Conservation (phyloP, 2,329 filamentous ascomycete species). For the Beauveria pseudobassiana region DNA sequence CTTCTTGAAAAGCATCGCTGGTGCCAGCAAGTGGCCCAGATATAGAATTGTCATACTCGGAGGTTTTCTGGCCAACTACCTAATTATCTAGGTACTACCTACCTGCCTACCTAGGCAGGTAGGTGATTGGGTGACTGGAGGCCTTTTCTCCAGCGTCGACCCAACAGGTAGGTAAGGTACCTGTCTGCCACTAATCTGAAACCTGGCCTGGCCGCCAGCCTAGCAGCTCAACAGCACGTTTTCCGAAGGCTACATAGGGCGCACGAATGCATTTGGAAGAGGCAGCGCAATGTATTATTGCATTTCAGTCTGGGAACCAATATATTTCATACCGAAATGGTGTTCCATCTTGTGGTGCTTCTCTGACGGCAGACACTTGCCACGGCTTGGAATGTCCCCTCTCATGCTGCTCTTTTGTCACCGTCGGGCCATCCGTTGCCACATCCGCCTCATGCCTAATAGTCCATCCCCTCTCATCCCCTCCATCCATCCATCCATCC, state of each 20-base stretch:
- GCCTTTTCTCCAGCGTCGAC: too few relatives aligned
- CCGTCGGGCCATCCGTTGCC: conserved; percentile 3
- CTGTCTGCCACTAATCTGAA: too few relatives aligned
- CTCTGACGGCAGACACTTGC: not conserved
- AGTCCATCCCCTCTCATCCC: conserved; percentile 8
- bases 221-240: not conserved
- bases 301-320: not conserved
- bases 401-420: not conserved
- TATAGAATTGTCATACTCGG: not conserved
- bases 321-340: not conserved
- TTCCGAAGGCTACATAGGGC: not conserved
- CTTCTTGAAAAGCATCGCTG: not conserved
- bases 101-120: not conserved
- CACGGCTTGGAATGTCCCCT: not conserved
- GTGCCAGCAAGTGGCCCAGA: not conserved
- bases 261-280: not conserved
- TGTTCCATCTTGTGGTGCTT: not conserved
- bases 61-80: not conserved
- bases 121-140: not conserved
- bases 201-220: not conserved
- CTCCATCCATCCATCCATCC: conserved; percentile 6
- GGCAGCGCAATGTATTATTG: not conserved
- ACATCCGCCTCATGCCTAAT: conserved; percentile 6
- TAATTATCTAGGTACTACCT: not conserved
- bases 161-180: too few relatives aligned